phyloP scores from a whole-genome alignment of 2,329 filamentous ascomycete genomes.

The Lasiodiplodia hormozganensis region DNA sequence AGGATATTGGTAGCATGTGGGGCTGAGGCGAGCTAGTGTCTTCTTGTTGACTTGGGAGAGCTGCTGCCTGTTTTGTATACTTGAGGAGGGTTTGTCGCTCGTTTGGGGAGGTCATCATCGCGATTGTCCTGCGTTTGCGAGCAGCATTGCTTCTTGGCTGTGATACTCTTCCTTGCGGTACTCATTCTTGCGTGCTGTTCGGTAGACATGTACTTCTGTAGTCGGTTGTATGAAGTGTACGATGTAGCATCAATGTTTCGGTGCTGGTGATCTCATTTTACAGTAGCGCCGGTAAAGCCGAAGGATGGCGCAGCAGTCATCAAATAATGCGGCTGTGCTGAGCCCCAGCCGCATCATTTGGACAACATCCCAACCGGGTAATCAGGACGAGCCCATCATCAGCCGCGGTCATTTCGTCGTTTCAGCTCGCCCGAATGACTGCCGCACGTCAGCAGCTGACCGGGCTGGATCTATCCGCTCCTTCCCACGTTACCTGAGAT shows the following conservation, averaged over 20 bases:
- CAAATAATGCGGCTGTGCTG: neutral
- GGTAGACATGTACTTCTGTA: constrained; percentile 14
- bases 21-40: neutral
- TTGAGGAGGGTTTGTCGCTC: neutral
- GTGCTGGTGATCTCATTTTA: constrained; percentile 7
- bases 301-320: neutral
- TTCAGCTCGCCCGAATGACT: constrained; percentile 26
- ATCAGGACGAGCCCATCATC: constrained; percentile 17
- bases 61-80: neutral
- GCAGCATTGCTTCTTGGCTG: constrained; percentile 2
- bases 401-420: constrained; percentile 20
- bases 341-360: constrained; percentile 10
- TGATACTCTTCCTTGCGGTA: neutral
- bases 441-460: constrained; percentile 25
- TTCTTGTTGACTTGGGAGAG: neutral
- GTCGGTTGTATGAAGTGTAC: constrained; percentile 10
- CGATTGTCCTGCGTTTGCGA: neutral
- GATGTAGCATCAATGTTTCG: neutral
- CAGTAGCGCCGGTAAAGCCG: neutral
- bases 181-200: neutral
- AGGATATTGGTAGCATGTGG: neutral
- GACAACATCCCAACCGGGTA: constrained; percentile 13
- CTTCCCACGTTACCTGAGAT: constrained; percentile 2
- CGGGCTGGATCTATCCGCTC: constrained; percentile 15
- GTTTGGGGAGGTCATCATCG: neutral